phyloP scores from a whole-genome alignment of 2,329 filamentous ascomycete genomes.

The Sordariomycetes sp. region DNA sequence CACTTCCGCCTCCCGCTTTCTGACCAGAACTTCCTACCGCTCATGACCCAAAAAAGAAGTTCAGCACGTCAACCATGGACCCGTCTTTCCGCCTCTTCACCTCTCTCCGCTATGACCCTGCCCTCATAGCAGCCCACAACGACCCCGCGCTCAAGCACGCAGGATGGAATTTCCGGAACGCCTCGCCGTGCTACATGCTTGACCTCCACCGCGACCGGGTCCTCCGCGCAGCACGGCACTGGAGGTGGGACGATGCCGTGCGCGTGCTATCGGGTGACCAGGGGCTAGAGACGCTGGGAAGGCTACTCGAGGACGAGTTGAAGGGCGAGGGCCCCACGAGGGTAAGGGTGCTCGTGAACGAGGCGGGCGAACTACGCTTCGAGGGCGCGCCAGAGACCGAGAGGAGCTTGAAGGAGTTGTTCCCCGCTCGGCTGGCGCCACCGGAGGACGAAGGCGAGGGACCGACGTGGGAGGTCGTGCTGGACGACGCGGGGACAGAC shows the following conservation, averaged over 20 bases:
- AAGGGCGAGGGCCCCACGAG: conserved; percentile 7
- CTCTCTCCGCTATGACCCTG: conserved; percentile 60
- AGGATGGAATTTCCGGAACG: conserved; percentile 39
- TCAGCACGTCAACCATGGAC: conserved; percentile 16
- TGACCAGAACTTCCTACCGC: background rate
- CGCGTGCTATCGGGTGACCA: conserved; percentile 29
- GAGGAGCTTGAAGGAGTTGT: conserved; percentile 22
- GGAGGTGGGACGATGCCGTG: conserved; percentile 39
- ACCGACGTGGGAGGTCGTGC: conserved; percentile 27
- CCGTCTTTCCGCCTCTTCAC: conserved; percentile 54
- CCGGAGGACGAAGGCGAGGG: conserved; percentile 10
- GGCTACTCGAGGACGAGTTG: conserved; percentile 17
- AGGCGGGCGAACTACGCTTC: conserved; percentile 34
- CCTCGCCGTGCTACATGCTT: conserved; percentile 67
- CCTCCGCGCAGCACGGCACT: conserved; percentile 49
- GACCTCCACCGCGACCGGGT: conserved; percentile 70
- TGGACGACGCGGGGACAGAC: conserved; percentile 29
- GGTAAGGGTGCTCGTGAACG: conserved; percentile 43
- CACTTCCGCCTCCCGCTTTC: background rate
- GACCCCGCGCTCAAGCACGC: conserved; percentile 24
- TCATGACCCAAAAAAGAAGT: background rate
- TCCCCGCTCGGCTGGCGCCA: conserved; percentile 37
- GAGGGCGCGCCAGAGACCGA: conserved; percentile 30
- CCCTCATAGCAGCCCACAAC: conserved; percentile 33
- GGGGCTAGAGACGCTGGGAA: conserved; percentile 32